Evolutionary conservation across 2,329 filamentous ascomycete species (phyloP).

Genomic region (Aureobasidium sp.): DNA sequence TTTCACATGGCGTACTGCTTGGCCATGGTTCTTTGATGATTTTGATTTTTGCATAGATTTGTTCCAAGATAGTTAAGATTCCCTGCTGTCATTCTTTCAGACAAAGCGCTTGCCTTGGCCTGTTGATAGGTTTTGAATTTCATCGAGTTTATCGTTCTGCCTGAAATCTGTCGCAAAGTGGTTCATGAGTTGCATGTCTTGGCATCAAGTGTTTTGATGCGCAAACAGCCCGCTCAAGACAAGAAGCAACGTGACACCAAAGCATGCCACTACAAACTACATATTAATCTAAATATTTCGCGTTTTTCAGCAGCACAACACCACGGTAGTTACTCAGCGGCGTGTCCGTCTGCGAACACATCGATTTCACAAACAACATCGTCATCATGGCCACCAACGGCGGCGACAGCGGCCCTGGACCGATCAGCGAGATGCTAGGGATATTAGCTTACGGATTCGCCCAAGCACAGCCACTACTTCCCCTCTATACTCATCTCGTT

Average conservation of each 20-base stretch:
- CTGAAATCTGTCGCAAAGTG: background rate
- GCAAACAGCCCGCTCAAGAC: conserved; percentile 3
- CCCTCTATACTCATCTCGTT: conserved; percentile 55
- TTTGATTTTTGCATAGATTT: conserved; percentile 14
- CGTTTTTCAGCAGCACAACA: background rate
- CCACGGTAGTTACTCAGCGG: background rate
- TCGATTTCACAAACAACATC: background rate
- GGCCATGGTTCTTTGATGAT: conserved; percentile 5
- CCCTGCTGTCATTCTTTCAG: conserved; percentile 12
- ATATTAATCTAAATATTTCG: background rate
- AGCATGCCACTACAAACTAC: background rate
- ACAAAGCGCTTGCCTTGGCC: background rate
- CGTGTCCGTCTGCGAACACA: background rate
- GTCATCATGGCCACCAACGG: background rate
- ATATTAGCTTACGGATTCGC: conserved; percentile 16
- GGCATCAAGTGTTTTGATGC: conserved; percentile 7
- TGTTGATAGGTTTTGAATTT: conserved; percentile 13
- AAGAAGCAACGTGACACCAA: conserved; percentile 6
- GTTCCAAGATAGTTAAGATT: conserved; percentile 9
- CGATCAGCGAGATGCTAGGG: conserved; percentile 15
- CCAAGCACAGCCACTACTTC: conserved; percentile 30
- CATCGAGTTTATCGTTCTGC: conserved; percentile 1
- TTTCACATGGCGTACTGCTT: conserved; percentile 2
- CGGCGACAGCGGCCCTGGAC: conserved; percentile 13
- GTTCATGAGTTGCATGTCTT: background rate